phyloP scores from a whole-genome alignment of 371 early-diverging fungal species.

The Rhizomucor miehei region DNA sequence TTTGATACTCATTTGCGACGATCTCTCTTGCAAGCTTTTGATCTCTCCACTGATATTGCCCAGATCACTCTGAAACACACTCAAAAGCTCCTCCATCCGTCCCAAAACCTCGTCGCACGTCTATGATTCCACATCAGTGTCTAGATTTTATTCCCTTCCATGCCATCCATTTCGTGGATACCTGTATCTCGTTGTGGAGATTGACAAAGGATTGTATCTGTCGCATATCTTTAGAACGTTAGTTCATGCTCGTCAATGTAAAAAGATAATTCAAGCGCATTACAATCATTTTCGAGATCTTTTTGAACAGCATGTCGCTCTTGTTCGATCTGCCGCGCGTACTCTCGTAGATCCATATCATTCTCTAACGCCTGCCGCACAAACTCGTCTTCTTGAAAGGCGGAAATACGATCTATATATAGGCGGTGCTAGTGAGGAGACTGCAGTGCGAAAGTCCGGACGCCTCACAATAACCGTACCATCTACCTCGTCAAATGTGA shows the following conservation, averaged over 20 bases:
- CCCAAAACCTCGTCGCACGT: slow-evolving; percentile 80
- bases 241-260: too few relatives aligned
- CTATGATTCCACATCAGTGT: slow-evolving; percentile 20
- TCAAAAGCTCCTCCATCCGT: slow-evolving; percentile 83
- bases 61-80: slow-evolving; percentile 81
- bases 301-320: slow-evolving; percentile 71
- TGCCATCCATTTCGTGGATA: too few relatives aligned
- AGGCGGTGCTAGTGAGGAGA: background rate
- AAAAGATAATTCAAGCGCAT: background rate
- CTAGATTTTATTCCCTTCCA: too few relatives aligned
- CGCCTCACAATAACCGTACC: slow-evolving; percentile 24
- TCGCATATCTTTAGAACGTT: slow-evolving; percentile 51
- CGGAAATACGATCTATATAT: slow-evolving; percentile 53
- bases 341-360: slow-evolving; percentile 86
- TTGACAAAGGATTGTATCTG: slow-evolving; percentile 68
- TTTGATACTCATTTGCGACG: slow-evolving; percentile 73
- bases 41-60: slow-evolving; percentile 89
- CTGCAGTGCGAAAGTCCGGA: background rate
- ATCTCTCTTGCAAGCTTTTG: slow-evolving; percentile 77
- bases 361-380: slow-evolving; percentile 77
- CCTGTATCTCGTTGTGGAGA: slow-evolving; percentile 70
- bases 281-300: slow-evolving; percentile 74
- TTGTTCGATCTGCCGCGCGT: slow-evolving; percentile 71
- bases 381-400: slow-evolving; percentile 76
- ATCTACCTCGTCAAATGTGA: slow-evolving; percentile 55